Base-by-base conservation (phyloP, 2,329 filamentous ascomycete species). In the Cladosporium halotolerans region DNA sequence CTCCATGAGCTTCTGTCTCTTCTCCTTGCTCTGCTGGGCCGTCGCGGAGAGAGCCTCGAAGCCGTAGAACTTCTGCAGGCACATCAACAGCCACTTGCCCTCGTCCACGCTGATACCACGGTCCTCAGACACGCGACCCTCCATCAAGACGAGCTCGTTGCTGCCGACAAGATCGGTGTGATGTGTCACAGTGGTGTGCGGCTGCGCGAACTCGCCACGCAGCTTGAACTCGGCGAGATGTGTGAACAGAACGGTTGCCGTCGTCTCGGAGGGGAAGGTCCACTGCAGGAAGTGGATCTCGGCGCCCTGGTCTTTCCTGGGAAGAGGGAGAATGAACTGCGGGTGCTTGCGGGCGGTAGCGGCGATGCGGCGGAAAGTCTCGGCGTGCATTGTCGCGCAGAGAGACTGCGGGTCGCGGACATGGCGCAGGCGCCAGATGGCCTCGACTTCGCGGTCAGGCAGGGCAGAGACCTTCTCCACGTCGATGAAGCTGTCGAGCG, bases 251-350 rank as follows among this genome's bases (percentile, higher is more conserved):
- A 97, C 73, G 32, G 73, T 80, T 0, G 73, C 72, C 1, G 76
- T 77, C 1, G 78, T 72, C 2, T 77, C 75, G 0, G 83, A 79
- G 56, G 95, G 91, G 71, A 96, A 96, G 0, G 87, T 88, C 89
- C 95, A 99, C 72, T 99, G 92, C 57, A 99, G 73, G 70, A 95
- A 96, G 72, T 99, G 93, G 43, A 99, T 90, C 71, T 97, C 93
- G 44, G 90, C 89, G 48, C 88, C 89, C 57, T 80, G 75, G 3
- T 72, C 72, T 57, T 71, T 70, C 45, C 80, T 88, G 60, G 88
- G 88, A 6, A 97, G 79, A 0, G 93, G 93, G 1, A 99, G 81
- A 52, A 99, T 85, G 73, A 99, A 99, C 62, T 90, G 85, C 11
- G 93, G 93, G 68, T 92, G 82, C 48, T 76, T 76, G 58, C 82